Conservation (phyloP, 2,329 filamentous ascomycete genomes). For the Parasarocladium wereldwijsianum region DNA sequence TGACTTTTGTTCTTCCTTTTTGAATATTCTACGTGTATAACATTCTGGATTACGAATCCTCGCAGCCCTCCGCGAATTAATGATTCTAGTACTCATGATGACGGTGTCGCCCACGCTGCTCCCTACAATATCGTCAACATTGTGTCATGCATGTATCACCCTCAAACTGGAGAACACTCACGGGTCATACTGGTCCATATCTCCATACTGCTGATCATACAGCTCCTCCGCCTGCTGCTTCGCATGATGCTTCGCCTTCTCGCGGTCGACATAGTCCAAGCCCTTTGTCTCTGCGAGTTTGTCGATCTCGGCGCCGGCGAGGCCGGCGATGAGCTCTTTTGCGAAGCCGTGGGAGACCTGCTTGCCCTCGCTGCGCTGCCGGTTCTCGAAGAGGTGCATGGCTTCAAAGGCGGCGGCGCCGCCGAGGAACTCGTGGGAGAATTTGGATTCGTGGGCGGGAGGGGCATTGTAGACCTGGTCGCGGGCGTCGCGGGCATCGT, state of each 20-base stretch:
- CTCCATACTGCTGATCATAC: conserved; percentile 38
- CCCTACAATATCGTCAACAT: too few species aligned
- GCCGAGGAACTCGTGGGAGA: conserved; percentile 61
- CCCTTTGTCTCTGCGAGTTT: conserved; percentile 60
- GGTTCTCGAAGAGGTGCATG: conserved; percentile 68
- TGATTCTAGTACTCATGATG: too few species aligned
- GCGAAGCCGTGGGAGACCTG: conserved; percentile 57
- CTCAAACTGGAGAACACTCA: conserved; percentile 19
- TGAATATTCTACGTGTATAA: too few species aligned
- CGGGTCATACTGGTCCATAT: conserved; percentile 39
- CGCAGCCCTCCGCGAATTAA: too few species aligned
- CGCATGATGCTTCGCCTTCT: conserved; percentile 44
- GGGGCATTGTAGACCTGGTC: conserved; percentile 14
- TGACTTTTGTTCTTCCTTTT: too few species aligned
- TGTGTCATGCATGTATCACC: too few species aligned
- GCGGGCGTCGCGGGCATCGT: too few species aligned
- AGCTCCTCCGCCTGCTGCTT: conserved; percentile 41
- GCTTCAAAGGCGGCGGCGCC: conserved; percentile 66
- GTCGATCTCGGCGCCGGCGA: conserved; percentile 64
- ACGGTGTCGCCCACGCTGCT: too few species aligned
- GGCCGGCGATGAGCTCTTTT: conserved; percentile 60
- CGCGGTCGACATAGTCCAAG: conserved; percentile 40
- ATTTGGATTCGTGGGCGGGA: conserved; percentile 39
- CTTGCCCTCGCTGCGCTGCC: conserved; percentile 52
- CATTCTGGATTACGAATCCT: too few species aligned